Conservation (phyloP, 768 basidiomycete genomes). For the Arthromyces matolae region DNA sequence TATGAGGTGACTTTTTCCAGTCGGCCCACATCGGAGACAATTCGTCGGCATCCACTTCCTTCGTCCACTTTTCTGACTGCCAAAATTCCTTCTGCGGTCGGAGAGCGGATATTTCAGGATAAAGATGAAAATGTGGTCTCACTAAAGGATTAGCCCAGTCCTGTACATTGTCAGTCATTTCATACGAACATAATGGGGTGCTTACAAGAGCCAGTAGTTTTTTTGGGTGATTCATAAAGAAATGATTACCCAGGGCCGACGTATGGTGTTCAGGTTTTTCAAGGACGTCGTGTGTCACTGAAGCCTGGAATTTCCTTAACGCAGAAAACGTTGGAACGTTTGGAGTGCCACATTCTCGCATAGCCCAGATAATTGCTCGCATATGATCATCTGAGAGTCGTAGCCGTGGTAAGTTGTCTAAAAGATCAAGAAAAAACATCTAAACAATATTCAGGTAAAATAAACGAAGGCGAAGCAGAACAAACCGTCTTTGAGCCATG, state of each 20-base stretch:
- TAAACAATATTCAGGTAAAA: background rate
- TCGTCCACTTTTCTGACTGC: no score
- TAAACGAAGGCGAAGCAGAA: background rate
- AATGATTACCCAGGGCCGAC: background rate
- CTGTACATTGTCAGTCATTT: background rate
- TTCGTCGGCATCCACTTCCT: no score
- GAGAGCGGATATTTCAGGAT: conserved; percentile 19
- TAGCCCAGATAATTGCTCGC: background rate
- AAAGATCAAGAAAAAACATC: background rate
- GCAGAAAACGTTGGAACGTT: background rate
- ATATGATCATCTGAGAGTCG: background rate
- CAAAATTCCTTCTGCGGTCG: background rate
- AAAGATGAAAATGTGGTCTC: conserved; percentile 17
- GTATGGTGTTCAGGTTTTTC: no score
- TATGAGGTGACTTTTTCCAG: conserved; percentile 5
- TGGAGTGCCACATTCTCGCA: background rate
- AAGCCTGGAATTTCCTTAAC: background rate
- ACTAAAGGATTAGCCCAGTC: conserved; percentile 16
- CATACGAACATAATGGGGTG: background rate
- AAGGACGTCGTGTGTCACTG: background rate
- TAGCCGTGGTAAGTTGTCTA: conserved; percentile 4
- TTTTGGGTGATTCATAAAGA: background rate
- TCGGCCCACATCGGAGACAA: conserved; percentile 5
- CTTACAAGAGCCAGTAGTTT: background rate
- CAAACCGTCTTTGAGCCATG: background rate